Evolutionary conservation across 1,139 yeast species (phyloP), one percentile per base, ranked within the genome.

Genomic region (Kodamaea suecica): DNA sequence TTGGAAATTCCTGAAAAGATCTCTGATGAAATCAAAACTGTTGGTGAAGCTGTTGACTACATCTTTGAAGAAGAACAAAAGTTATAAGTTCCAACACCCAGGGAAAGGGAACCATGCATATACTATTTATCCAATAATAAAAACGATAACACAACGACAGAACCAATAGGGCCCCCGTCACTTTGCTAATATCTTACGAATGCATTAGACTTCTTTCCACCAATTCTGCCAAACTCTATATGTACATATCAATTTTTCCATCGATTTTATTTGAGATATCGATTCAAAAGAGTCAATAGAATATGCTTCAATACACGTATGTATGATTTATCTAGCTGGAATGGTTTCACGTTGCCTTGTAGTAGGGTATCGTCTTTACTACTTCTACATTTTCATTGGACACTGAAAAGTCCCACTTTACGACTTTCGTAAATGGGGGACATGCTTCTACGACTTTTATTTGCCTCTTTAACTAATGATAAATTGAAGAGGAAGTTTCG

Each of bases 1-100:
- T 66, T 79, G 56, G 84, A 79, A 60, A 75, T 80, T 50, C 82
- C 82, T 21, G 86, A 80, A 59, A 74, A 76, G 56, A 70, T 78
- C 41, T 78, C 85, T 34, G 85, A 80, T 53, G 81, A 78, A 51
- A 71, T 80, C 55, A 78, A 76, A 66, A 77, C 82, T 40, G 81
- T 80, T 42, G 82, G 80, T 44, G 82, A 79, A 62, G 81, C 84
- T 41, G 74, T 79, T 38, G 76, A 80, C 49, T 76, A 77, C 61
- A 74, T 78, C 47, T 63, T 49, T 51, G 64, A 68, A 58, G 75
- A 70, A 56, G 76, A 70, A 57, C 65, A 61, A 46, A 67, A 66
- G 52, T 63, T 65, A 53, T 68, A 60, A 52, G 6, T 23, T n/a
- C 26, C n/a, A 7, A 19, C 21, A 19, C n/a, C n/a, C n/a, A n/a